Base-by-base conservation (phyloP, 2,329 filamentous ascomycete genomes). In the Diplodia intermedia region DNA sequence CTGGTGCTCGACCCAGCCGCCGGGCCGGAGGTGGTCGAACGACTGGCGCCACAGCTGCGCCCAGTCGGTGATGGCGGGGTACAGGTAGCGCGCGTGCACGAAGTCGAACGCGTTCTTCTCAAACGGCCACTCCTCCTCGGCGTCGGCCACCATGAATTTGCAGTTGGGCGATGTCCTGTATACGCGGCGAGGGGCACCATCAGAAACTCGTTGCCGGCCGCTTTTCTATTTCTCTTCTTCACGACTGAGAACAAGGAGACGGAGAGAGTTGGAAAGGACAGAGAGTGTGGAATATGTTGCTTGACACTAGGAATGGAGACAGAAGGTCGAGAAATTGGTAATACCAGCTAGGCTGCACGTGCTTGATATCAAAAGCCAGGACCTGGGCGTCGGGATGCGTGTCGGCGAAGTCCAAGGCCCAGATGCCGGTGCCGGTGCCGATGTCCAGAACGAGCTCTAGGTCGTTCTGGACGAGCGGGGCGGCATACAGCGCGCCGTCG, bases 51-150 rank as follows among this genome's bases (percentile, higher is more conserved):
- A 75, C 68, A 89, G 78, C 14, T 79, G 77, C 2, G 76, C 75
- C 76, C 87, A 88, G 72, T 90, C 80, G 18, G 82, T 79, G 55
- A 91, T 81, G n/a, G 83, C 82, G 38, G 83, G 82, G 70, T 82
- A 73, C 81, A 87, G 80, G 79, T 84, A 73, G 71, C 84, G 73
- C 73, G 83, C 74, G 82, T 86, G 81, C 81, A 90, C 84, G 71
- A 85, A 84, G 73, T 90, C 88, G 72, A 86, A 89, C 8, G 75
- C 15, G 33, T 82, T 75, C 15, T 33, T 26, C 7, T 80, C 78
- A 18, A 65, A 86, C 49, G 82, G 76, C 88, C 88, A 90, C 11
- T 86, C 82, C 57, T 85, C 81, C 29, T 77, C 74, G 52, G 71
- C 75, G 61, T 79, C 76, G 54, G 77, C 75, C 50, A 79, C 76